Base-by-base conservation (phyloP, 257 asterid genomes). In the Euphrasia confusa region DNA sequence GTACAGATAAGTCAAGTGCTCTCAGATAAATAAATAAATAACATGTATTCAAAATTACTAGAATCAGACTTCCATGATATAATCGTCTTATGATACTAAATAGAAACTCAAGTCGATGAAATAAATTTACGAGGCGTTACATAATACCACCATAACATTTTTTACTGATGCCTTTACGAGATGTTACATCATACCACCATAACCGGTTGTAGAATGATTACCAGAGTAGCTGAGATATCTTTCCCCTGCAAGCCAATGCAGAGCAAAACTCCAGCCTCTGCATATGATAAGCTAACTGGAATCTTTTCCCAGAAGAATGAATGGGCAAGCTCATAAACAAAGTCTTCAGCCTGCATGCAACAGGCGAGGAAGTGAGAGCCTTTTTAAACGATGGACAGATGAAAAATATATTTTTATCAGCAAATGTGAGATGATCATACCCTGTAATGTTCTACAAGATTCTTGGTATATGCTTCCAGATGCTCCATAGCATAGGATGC, bases 241-340 rank as follows among this genome's bases (percentile, higher is more conserved):
- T 89, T 86, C 62, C 79, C 78, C 81, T 89, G 99, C 86, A 93
- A 71, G 50, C 96, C 97, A 59, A 78, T 74, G 82, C 92, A 87
- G 65, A 93, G 96, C 79, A 93, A 75, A 65, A 93, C 83, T 59
- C 97, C 89, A 68, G 96, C 90, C 71, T 89, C 94, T 49, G 79
- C 76, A 80, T 77, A 78, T 12, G 97, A 87, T 10, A 87, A 45
- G n/a, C 89, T 54, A 72, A 85, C 91, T 27, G 96, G 97, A 71
- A 93, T 79, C 81, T 83, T 83, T 77, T 75, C 94, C 81, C 76
- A 69, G 75, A 89, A 89, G 78, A 79, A 93, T 26, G 69, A 68
- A 42, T 79, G 80, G 14, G 88, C 87, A 64, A 87, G 92, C 61
- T 81, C 83, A 58, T 78, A 83, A 65, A 74, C 78, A 75, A 85